Evolutionary conservation across 306 rosid genomes (phyloP), one percentile per base, ranked within the genome.

Genomic region (Trifolium repens): DNA sequence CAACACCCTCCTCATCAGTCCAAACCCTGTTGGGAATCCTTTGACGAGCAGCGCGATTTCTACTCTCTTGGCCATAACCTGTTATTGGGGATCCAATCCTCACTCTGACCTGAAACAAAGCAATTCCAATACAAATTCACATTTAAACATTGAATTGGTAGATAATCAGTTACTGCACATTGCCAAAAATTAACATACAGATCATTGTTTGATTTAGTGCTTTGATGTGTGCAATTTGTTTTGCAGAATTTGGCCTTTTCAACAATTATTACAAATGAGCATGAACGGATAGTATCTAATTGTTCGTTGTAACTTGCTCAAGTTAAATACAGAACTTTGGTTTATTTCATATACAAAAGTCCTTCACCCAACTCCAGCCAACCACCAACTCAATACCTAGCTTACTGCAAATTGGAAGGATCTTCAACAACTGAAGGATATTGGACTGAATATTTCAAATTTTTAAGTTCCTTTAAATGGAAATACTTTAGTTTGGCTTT

Each of bases 11-110:
- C 85, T 96, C 99, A 69, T 96, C 99, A 2, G 90, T 89, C 99
- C 99, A 91, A 49, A 84, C 69, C 79, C 91, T 90, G 63, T 87
- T 80, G 54, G 96, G 91, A 71, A 96, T 90, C 50, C 99, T 93
- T 85, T 96, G 99, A 54, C 98, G 98, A 85, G 99, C 98, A 77
- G 99, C 99, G 44, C 99, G 99, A 46, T 96, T 96, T 85, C 94
- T 92, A 78, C 90, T 89, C 84, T 96, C 99, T 81, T 92, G 98
- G 72, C 99, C 99, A 76, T 96, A 96, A 50, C 99, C 99, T 67
- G 97, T 96, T 60, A 96, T 92, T 53, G 99, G 99, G 80, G 81
- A 87, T 83, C 99, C 99, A 64, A 96, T 85, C 86, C 98, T 89
- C 81, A 90, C 89, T 50, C 96, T 86, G 34, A 96, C 90, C 99